Evolutionary conservation across 2,329 filamentous ascomycete genomes (phyloP), one percentile per base, ranked within the genome.

Genomic region (Botrytis fabae): DNA sequence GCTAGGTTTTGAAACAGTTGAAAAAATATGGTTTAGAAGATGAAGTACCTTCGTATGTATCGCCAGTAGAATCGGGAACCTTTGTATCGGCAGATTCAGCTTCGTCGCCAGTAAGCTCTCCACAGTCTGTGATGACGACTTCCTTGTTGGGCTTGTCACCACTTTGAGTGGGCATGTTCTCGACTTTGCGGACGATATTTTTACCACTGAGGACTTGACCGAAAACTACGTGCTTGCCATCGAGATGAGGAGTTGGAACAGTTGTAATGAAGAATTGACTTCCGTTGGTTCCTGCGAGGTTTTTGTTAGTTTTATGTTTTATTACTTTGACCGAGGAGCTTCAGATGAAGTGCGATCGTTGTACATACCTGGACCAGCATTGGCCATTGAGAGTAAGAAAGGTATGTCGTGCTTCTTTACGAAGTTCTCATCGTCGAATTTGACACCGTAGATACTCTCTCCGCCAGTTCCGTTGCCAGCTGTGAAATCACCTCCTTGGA

Each of bases 251-350:
- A 14, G 95, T 98, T 25, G 91, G 87, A 42, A 97, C 93, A n/a
- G 95, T 98, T 59, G 95, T 98, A 79, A 98, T 86, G 87, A 98
- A 98, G 88, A 98, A 98, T 80, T 98, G 95, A 69, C 93, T 97
- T 80, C 96, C 96, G 82, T 99, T 99, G 82, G 96, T 97, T 79
- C 92, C 91, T 93, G 77, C 28, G 44, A 16, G 25, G 35, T 64
- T 71, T 71, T 75, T 72, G 71, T 76, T 64, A 66, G 42, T 69
- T 18, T 40, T 12, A 60, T 62, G 25, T n/a, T 51, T 32, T 20
- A 25, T 22, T 32, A 18, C 44, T 10, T 40, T 35, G 28, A 14
- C 25, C 14, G 32, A 18, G 14, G 22, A 61, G 40, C 28, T 35
- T 46, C 25, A 62, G 28, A 57, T 14, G 35, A 73, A 32, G 12